Evolutionary conservation across 2,329 filamentous ascomycete genomes (phyloP), one percentile per base, ranked within the genome.

Genomic region (Cercospora sojina): DNA sequence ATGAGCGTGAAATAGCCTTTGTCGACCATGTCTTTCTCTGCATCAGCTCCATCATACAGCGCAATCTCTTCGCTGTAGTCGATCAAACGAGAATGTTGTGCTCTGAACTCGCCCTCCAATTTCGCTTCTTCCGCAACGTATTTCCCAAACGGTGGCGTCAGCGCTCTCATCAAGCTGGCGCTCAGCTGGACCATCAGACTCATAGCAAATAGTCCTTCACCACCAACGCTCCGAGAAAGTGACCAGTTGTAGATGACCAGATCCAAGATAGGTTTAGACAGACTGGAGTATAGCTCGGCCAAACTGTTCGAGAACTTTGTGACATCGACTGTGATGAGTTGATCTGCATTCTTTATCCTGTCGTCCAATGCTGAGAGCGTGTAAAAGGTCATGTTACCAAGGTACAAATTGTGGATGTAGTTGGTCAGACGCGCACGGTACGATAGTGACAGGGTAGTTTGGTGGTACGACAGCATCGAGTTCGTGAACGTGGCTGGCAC

Each of bases 1-100:
- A 99, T 99, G 41, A 99, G 85, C 1, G 95, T 99, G 77, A 99
- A 99, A 80, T 99, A 99, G 16, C 95, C 94, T 81, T 98, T 98
- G 80, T 99, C 95, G 62, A 99, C 84, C 0, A 91, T 96, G 77
- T 98, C 92, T 78, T 98, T 98, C 79, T 99, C 95, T 10, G 91
- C 93, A 74, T 94, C 90, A 74, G 98, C 93, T 25, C 95, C 95
- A 56, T 89, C 87, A 75, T 97, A 98, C 8, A 99, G 83, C 1
- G 95, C 95, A 4, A 99, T 87, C 78, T 99, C 95, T 77, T 99
- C 95, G 76, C 91, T 92, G 77, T 97, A 94, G 78, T 99, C 94
- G 75, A 99, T 98, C 55, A 99, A 83, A 62, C 95, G 86, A 2
- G 92, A 95, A 80, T 99, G 95, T 75, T 96, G 91, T 80, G 96